A percentile compares a stretch with the other conserved stretches of the same genome.
phyloP scores from a whole-genome alignment of 257 asterid genomes.

The Solanum clarkiae region DNA sequence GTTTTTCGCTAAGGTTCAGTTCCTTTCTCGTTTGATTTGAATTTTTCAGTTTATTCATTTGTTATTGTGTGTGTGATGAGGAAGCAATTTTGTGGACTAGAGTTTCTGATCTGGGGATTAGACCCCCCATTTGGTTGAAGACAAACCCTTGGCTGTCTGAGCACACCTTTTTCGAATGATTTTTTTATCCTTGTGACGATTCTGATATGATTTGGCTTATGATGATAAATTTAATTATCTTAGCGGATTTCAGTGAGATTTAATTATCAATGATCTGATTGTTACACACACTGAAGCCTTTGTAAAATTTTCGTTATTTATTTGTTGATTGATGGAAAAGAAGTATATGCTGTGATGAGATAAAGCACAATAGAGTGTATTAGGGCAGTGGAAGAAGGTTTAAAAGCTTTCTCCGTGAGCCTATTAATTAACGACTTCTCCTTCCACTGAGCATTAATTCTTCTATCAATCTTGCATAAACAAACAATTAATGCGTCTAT shows the following conservation, averaged over 20 bases:
- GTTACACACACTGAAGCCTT: constrained; percentile 95
- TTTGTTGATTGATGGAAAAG: background rate
- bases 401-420: constrained; percentile 30
- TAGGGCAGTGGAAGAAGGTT: constrained; percentile 36
- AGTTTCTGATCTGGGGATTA: constrained; percentile 30
- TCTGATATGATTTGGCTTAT: constrained; percentile 19
- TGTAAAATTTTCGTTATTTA: background rate
- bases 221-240: constrained; percentile 58
- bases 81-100: constrained; percentile 22
- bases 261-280: constrained; percentile 62
- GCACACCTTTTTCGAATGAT: constrained; percentile 13
- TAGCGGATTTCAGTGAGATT: constrained; percentile 97
- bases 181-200: too few species aligned
- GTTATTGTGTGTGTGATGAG: constrained; percentile 12
- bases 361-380: constrained; percentile 16
- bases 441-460: constrained; percentile 41
- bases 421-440: constrained; percentile 34
- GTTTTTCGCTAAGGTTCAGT: background rate
- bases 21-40: background rate
- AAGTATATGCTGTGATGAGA: constrained; percentile 29
- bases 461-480: background rate
- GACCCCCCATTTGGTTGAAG: constrained; percentile 15
- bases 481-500: constrained; percentile 32
- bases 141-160: constrained; percentile 63
- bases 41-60: background rate